These are phyloP conservation scores for Lactarius evosmus DNA, from an alignment of 768 basidiomycete genomes.

Conservation along the genomic window DNA sequence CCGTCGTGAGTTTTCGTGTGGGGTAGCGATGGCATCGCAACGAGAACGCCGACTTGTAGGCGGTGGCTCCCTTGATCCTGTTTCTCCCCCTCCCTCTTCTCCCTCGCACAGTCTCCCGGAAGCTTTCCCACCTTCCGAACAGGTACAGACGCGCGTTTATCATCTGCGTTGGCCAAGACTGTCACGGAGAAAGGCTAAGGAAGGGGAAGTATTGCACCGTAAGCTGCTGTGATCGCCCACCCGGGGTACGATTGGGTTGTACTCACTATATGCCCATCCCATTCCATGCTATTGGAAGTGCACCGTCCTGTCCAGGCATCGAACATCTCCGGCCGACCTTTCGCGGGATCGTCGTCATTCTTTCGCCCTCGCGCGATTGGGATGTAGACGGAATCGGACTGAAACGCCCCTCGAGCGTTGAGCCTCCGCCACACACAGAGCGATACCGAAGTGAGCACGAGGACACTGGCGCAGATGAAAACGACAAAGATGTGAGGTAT, in stretches of 20 bases:
- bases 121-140: not conserved
- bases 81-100: not conserved
- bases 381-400: too few species aligned
- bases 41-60: conserved; percentile 23
- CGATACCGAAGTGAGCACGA: not conserved
- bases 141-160: not conserved
- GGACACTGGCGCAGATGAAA: conserved; percentile 12
- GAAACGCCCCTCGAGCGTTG: not conserved
- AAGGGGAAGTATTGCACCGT: not conserved
- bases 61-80: not conserved
- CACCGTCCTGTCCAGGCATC: conserved; percentile 16
- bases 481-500: conserved; percentile 9
- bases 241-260: not conserved
- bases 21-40: conserved; percentile 25
- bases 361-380: not conserved
- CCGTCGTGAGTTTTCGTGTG: not conserved
- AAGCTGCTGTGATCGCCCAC: not conserved
- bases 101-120: not conserved
- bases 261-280: conserved; percentile 19
- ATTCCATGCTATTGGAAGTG: not conserved
- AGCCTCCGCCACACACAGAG: conserved; percentile 17
- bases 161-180: not conserved
- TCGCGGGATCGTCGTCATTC: too few species aligned
- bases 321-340: conserved; percentile 18
- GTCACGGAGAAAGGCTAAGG: conserved; percentile 18